Evolutionary conservation across 139 green algal genomes (phyloP), one percentile per base, ranked within the genome.

Genomic region (Choricystis sp.): DNA sequence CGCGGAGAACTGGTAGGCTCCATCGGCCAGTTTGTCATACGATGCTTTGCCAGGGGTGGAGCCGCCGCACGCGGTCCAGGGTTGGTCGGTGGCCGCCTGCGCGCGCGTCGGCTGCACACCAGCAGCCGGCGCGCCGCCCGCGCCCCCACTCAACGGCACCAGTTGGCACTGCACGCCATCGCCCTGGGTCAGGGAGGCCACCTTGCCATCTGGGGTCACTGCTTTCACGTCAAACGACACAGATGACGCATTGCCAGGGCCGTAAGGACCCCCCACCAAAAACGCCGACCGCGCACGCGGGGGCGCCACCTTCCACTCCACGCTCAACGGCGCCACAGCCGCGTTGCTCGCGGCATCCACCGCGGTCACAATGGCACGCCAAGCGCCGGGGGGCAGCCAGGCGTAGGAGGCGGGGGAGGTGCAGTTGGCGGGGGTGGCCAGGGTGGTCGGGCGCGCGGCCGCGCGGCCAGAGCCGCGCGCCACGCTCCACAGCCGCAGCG

Each of bases 371-470:
- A 19, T 4, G 24, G 72, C 49, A 19, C 4, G 28, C 67, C 67
- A 77, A 5, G 57, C 1, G 9, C 63, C 72, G 3, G 72, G 72
- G 40, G 74, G 67, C 30, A 78, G 52, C 72, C 72, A 78, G 55
- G 31, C 52, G 29, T 71, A 30, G 26, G 55, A 27, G 20, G 49
- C 26, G 4, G 67, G 63, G 57, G 25, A 55, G 30, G 67, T 58
- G 31, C 72, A 78, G 59, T 65, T 65, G 52, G 61, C 73, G n/a
- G 59, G 59, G 29, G 61, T 16, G 48, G 40, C 63, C 24, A 70
- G 57, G 23, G 31, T 26, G 2, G 25, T 24, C 48, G 25, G 48
- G 20, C 29, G 62, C 28, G 31, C 19, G 2, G 26, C 4, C 28
- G 28, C 26, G 28, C 28, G 23, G 3, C 9, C 23, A 64, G 25